A percentile compares a stretch with the other conserved stretches of the same genome.
phyloP scores from a whole-genome alignment of 352 stramenopile genomes.

The Pythium phragmiticola region DNA sequence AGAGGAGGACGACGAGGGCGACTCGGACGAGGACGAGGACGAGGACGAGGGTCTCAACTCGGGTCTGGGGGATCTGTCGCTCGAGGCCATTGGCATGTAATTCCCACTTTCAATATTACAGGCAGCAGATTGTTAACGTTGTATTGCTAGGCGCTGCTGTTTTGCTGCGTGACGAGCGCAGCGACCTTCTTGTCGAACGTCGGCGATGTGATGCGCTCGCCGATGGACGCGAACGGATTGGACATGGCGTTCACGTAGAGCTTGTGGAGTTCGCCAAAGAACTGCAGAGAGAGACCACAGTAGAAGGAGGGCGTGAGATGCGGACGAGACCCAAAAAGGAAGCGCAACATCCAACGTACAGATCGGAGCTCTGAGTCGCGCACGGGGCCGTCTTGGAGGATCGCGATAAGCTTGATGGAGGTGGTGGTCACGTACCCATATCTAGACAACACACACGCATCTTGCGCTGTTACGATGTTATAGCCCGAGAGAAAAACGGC shows the following conservation, averaged over 20 bases:
- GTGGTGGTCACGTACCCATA: conserved; percentile 88
- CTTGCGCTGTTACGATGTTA: background rate
- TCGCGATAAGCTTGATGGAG: conserved; percentile 78
- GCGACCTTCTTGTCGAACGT: conserved; percentile 81
- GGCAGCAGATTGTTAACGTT: no score
- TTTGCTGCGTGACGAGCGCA: conserved; percentile 75
- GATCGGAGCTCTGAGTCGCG: conserved; percentile 77
- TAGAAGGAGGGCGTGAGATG: background rate
- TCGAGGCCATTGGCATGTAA: conserved; percentile 66
- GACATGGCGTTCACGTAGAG: conserved; percentile 87
- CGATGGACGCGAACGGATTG: conserved; percentile 81
- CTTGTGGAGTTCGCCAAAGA: conserved; percentile 82
- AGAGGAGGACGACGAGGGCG: conserved; percentile 25
- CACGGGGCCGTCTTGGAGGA: conserved; percentile 71
- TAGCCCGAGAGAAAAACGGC: background rate
- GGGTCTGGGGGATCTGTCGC: conserved; percentile 62
- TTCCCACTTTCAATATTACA: conserved; percentile 9
- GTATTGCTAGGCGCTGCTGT: conserved; percentile 20
- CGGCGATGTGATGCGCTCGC: conserved; percentile 77
- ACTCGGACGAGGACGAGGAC: conserved; percentile 56
- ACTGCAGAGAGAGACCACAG: conserved; percentile 32
- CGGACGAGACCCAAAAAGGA: background rate
- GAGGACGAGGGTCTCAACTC: conserved; percentile 40
- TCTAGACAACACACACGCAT: conserved; percentile 19
- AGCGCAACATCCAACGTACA: conserved; percentile 30